Evolutionary conservation across 495 filamentous ascomycete genomes (phyloP), one percentile per base, ranked within the genome.

Genomic region (Xanthoparmelia taractica): DNA sequence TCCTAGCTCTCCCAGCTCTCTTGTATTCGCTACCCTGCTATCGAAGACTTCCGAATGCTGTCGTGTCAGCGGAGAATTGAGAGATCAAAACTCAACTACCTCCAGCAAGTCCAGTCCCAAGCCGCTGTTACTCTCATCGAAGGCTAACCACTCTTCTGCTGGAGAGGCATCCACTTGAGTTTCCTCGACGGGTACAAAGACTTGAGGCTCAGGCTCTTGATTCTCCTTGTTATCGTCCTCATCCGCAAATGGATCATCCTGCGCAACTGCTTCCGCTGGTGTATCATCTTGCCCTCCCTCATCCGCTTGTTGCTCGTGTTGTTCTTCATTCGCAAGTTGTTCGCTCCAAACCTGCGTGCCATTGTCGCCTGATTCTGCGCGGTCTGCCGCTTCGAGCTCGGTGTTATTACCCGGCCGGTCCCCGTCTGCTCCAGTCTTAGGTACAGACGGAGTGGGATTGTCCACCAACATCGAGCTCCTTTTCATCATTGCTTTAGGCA

Each of bases 181-280:
- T 23, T n/a, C 4, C 18, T 37, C 23, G 20, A 57, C 20, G 17
- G 31, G 10, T 6, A 29, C 31, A 25, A 52, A 3, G 34, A 40
- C 6, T 10, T 4, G 13, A n/a, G n/a, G n/a, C n/a, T n/a, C n/a
- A 10, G 59, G 45, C n/a, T 10, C 59, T 47, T 45, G 47, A 10
- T 61, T 61, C 17, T 61, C 59, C n/a, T 61, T 61, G 34, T 61
- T 25, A 12, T 5, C 8, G 23, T 54, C 59, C 5, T 13, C 29
- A 7, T 61, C 29, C n/a, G 34, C 18, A n/a, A 50, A 8, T 17
- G 43, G 34, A 37, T 61, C 59, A 54, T 48, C n/a, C 7, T 23
- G 58, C 2, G 7, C 17, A 23, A 33, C 58, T 45, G 45, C 18
- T 13, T 17, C 40, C 40, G 7, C n/a, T 15, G 40, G 31, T 43